phyloP scores from a whole-genome alignment of 2,329 filamentous ascomycete genomes.

The Ophiocordyceps australis region DNA sequence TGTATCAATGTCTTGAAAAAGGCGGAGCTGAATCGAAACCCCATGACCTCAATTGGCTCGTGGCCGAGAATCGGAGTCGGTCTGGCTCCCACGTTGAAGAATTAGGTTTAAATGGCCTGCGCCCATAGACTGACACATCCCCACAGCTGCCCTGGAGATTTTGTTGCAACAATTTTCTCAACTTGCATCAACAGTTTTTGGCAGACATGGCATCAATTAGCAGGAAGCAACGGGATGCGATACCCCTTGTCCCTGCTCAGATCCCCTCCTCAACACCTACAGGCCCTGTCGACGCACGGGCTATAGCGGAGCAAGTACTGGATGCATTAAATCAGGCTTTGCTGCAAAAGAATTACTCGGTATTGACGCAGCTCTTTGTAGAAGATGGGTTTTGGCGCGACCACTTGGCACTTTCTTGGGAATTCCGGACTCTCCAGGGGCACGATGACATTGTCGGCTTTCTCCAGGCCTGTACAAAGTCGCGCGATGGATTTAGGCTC shows the following conservation, averaged over 20 bases:
- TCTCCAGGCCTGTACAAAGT: conserved; percentile 12
- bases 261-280: conserved; percentile 16
- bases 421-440: conserved; percentile 31
- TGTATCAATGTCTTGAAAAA: too few species aligned
- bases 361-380: conserved; percentile 19
- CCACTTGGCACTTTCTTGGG: conserved; percentile 37
- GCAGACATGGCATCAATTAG: too few species aligned
- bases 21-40: too few species aligned
- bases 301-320: conserved; percentile 19
- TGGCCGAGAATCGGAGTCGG: too few species aligned
- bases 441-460: conserved; percentile 19
- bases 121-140: too few species aligned
- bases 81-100: too few species aligned
- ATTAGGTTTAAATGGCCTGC: too few species aligned
- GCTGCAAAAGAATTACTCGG: conserved; percentile 12
- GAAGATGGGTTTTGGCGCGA: conserved; percentile 37
- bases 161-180: too few species aligned
- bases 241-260: conserved; percentile 23
- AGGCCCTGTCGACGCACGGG: conserved; percentile 13
- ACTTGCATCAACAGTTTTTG: too few species aligned
- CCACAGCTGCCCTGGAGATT: too few species aligned
- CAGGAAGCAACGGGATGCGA: too few species aligned
- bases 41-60: too few species aligned
- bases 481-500: conserved; percentile 19
- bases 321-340: conserved; percentile 21